Evolutionary conservation across 768 basidiomycete species (phyloP).

Genomic region (Tulasnella calospora): DNA sequence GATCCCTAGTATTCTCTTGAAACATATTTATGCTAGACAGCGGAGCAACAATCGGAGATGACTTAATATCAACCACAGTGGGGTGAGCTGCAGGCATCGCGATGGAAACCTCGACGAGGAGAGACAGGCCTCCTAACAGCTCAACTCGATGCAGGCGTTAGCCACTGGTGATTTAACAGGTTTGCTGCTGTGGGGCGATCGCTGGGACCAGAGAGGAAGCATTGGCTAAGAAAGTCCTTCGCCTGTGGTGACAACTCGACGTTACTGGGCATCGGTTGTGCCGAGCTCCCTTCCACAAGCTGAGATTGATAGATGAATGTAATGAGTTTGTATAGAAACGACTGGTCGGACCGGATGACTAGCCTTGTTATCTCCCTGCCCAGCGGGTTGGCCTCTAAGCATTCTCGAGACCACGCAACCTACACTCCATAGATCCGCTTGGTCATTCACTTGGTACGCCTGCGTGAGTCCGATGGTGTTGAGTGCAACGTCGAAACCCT

Average conservation of each 20-base stretch:
- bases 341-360: conserved; percentile 11
- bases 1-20: too few relatives aligned
- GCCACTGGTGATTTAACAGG: neutral
- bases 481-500: conserved; percentile 58
- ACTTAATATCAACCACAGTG: neutral
- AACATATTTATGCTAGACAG: too few relatives aligned
- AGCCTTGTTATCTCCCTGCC: conserved; percentile 99
- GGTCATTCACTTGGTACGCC: conserved; percentile 34
- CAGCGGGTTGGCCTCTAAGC: conserved; percentile 93
- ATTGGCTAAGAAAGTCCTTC: neutral
- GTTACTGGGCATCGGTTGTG: neutral
- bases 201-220: neutral
- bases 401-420: conserved; percentile 94
- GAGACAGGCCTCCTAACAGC: neutral
- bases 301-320: neutral
- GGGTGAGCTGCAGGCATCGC: neutral
- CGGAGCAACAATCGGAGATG: neutral
- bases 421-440: conserved; percentile 96
- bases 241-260: neutral
- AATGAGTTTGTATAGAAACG: neutral
- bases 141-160: neutral
- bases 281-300: neutral
- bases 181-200: neutral
- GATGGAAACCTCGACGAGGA: neutral
- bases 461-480: neutral